These are phyloP conservation scores for Conticribra guillardii DNA, from an alignment of 108 stramenopile species.

Conservation along the genomic window DNA sequence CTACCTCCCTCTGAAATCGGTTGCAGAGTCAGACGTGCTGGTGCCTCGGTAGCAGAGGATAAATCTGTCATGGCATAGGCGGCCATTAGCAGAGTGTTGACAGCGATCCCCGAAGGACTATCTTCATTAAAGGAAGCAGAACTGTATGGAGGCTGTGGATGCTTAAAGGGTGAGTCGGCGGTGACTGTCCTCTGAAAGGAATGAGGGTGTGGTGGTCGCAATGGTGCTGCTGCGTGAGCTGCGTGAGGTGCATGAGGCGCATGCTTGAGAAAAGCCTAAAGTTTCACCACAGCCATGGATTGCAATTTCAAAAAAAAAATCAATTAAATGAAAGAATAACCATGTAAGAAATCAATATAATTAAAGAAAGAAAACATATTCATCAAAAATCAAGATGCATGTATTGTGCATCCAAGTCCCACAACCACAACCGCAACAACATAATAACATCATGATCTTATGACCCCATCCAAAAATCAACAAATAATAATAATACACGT, in stretches of 20 bases:
- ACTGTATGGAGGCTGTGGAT: constrained; percentile 9
- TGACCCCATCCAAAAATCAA: background rate
- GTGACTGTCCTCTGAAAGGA: constrained; percentile 11
- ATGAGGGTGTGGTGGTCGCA: background rate
- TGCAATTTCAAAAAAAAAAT: background rate
- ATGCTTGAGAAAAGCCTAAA: constrained; percentile 35
- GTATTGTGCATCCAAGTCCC: no score
- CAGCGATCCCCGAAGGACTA: constrained; percentile 28
- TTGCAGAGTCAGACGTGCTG: no score
- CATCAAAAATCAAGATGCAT: background rate
- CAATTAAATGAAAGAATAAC: background rate
- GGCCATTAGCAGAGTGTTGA: constrained; percentile 39
- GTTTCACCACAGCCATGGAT: no score
- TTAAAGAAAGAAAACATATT: background rate
- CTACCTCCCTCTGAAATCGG: no score
- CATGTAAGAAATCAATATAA: background rate
- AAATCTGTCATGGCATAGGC: constrained; percentile 38
- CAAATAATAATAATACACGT: background rate
- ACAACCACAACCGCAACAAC: no score
- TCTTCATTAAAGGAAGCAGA: constrained; percentile 14
- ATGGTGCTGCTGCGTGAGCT: background rate
- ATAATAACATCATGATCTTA: no score
- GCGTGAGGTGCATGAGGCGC: constrained; percentile 9
- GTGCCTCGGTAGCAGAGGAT: background rate
- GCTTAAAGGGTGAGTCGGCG: constrained; percentile 18